phyloP scores from a whole-genome alignment of 192 early-diverging fungal species.

The Backusella macrospora region DNA sequence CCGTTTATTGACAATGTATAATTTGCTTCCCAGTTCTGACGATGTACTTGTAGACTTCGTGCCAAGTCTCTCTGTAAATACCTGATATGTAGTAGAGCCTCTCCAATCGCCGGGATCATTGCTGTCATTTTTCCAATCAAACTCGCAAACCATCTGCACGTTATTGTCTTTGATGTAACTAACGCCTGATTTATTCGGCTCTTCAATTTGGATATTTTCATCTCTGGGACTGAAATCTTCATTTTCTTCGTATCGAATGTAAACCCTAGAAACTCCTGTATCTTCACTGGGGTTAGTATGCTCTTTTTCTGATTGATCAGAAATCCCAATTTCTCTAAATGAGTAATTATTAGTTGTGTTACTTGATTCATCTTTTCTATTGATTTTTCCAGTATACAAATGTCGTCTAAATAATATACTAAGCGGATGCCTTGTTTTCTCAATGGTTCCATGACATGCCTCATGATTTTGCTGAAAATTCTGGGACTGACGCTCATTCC shows the following conservation, averaged over 20 bases:
- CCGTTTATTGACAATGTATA: background rate
- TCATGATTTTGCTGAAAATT: constrained; percentile 5
- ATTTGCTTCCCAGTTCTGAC: background rate
- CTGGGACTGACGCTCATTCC: constrained; percentile 14
- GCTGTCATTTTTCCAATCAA: constrained; percentile 25
- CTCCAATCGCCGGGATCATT: constrained; percentile 23
- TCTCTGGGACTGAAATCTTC: too few relatives aligned
- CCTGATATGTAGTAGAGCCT: constrained; percentile 12
- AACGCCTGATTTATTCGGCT: background rate
- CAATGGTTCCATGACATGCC: constrained; percentile 9
- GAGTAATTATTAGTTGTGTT: too few relatives aligned
- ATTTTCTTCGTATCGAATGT: too few relatives aligned
- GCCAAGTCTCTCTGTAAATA: constrained; percentile 22
- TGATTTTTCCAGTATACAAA: background rate
- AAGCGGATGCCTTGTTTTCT: constrained; percentile 3
- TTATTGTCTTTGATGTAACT: background rate
- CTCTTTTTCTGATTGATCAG: too few relatives aligned
- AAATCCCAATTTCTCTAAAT: too few relatives aligned
- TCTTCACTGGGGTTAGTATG: too few relatives aligned
- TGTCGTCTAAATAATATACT: constrained; percentile 18
- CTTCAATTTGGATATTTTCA: too few relatives aligned
- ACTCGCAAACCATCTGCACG: constrained; percentile 6
- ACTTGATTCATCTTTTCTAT: too few relatives aligned
- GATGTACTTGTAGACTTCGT: background rate
- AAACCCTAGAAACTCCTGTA: too few relatives aligned